Conservation (phyloP, 257 asterid genomes). For the Solanum chmielewskii region DNA sequence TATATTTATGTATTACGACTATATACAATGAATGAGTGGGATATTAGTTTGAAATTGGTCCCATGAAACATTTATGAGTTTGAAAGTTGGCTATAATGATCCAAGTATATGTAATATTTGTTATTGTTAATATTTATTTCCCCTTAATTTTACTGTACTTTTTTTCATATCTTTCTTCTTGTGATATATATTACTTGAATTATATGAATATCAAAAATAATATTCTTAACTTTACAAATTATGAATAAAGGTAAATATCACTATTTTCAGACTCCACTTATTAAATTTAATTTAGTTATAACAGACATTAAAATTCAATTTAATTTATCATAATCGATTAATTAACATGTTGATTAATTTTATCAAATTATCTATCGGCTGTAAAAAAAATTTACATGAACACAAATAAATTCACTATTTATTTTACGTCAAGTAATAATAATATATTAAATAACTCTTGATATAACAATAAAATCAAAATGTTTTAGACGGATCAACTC, state of each 20-base stretch:
- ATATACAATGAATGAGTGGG: not conserved
- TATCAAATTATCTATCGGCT: too few species aligned
- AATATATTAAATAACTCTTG: not conserved
- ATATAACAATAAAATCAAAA: too few species aligned
- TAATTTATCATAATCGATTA: not conserved
- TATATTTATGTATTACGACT: too few species aligned
- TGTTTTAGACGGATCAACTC: rapidly evolving
- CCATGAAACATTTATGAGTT: not conserved
- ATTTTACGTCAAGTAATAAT: too few species aligned
- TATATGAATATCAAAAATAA: rapidly evolving
- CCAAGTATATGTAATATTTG: not conserved
- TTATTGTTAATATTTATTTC: not conserved
- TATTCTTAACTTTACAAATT: rapidly evolving
- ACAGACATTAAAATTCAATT: too few species aligned
- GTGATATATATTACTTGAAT: rapidly evolving
- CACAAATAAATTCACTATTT: not conserved
- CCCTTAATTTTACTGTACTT: not conserved
- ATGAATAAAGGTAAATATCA: not conserved
- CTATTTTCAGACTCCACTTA: rapidly evolving
- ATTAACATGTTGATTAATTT: not conserved
- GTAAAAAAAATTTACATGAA: too few species aligned
- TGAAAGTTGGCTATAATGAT: not conserved
- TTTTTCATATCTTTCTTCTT: not conserved
- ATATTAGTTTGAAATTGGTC: not conserved
- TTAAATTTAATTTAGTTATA: not conserved